A percentile compares a stretch with the other conserved stretches of the same genome.
Evolutionary conservation across 495 filamentous ascomycete genomes (phyloP).

Genomic region (Xylaria cubensis): DNA sequence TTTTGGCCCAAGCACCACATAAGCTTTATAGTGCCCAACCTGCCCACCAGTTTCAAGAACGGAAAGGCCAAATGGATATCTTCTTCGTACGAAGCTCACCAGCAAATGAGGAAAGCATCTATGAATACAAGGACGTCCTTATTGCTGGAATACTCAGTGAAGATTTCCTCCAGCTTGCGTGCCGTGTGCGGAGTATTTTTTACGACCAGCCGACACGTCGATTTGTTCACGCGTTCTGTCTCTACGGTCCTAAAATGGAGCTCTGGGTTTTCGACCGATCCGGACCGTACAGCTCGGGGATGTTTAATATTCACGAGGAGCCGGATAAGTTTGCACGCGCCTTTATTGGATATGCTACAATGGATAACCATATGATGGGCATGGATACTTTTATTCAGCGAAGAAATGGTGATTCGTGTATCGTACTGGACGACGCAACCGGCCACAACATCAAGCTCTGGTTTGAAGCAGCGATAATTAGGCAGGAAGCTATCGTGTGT

Average conservation of each 20-base stretch:
- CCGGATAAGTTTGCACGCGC: constrained; percentile 31
- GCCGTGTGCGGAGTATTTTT: constrained; percentile 20
- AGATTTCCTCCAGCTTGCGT: constrained; percentile 9
- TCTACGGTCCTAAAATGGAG: constrained; percentile 39
- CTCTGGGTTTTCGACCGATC: constrained; percentile 50
- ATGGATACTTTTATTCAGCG: constrained; percentile 35
- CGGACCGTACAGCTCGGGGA: constrained; percentile 41
- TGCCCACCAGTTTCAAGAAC: constrained; percentile 15
- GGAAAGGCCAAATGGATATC: constrained; percentile 18
- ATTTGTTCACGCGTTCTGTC: constrained; percentile 42
- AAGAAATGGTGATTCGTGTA: background rate
- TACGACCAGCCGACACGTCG: constrained; percentile 30
- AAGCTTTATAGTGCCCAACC: constrained; percentile 10
- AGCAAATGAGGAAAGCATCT: background rate
- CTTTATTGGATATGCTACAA: constrained; percentile 41
- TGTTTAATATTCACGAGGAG: constrained; percentile 45
- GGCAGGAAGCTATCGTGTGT: constrained; percentile 11
- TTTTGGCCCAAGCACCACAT: background rate
- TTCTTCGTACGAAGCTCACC: constrained; percentile 11
- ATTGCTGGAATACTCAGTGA: constrained; percentile 8
- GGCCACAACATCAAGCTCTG: constrained; percentile 5
- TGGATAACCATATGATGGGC: constrained; percentile 38
- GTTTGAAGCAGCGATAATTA: constrained; percentile 1
- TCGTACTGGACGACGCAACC: constrained; percentile 9
- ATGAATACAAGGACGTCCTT: constrained; percentile 18